Evolutionary conservation across 2,329 filamentous ascomycete genomes (phyloP).

Genomic region (Nigrospora oryzae): DNA sequence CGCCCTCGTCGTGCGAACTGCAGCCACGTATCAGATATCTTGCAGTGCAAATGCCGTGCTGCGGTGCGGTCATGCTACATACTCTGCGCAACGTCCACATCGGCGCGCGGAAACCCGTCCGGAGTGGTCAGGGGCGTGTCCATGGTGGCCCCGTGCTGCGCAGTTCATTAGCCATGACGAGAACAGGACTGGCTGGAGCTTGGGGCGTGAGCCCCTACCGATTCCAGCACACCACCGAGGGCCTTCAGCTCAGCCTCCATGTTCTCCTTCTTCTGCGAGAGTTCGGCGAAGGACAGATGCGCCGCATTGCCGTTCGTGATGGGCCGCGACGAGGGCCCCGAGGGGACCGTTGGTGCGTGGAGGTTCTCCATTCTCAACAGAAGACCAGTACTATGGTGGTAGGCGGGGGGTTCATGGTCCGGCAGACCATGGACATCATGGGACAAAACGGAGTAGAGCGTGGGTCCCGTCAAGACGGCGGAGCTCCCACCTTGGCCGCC

Average conservation of each 20-base stretch:
- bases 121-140: conserved; percentile 76
- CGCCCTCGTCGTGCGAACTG: conserved; percentile 86
- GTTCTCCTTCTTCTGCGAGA: conserved; percentile 76
- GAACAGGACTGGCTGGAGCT: conserved; percentile 2
- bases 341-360: conserved; percentile 54
- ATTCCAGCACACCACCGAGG: conserved; percentile 78
- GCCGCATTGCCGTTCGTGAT: conserved; percentile 51
- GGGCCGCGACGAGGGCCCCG: conserved; percentile 63
- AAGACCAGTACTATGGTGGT: conserved; percentile 18
- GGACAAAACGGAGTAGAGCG: no score
- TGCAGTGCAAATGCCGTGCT: neutral
- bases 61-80: conserved; percentile 19
- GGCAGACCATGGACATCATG: neutral
- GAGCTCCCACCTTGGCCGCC: no score
- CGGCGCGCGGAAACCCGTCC: conserved; percentile 86
- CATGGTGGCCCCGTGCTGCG: conserved; percentile 87
- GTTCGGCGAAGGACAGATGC: conserved; percentile 65
- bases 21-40: conserved; percentile 5
- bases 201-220: conserved; percentile 45
- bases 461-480: no score
- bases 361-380: conserved; percentile 43
- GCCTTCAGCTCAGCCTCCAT: conserved; percentile 83
- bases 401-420: conserved; percentile 12
- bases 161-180: neutral
- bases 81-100: conserved; percentile 95